A percentile compares a stretch with the other conserved stretches of the same genome.
These are phyloP conservation scores for Fraxinus cuspidata DNA, from an alignment of 257 asterid species.

Conservation along the genomic window DNA sequence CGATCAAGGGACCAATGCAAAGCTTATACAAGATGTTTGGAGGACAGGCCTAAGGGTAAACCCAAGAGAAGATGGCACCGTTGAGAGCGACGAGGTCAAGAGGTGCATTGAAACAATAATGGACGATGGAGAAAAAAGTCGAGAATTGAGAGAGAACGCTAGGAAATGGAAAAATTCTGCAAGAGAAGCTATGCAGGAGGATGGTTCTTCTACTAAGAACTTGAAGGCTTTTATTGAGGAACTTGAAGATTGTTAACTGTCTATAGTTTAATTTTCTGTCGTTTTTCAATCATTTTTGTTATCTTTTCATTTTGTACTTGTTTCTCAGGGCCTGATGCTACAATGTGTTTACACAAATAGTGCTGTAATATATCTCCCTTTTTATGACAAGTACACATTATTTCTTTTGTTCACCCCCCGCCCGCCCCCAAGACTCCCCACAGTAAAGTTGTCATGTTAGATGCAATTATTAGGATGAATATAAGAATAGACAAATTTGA, in stretches of 20 bases:
- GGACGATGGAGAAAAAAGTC: conserved; percentile 37
- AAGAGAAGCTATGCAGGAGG: conserved; percentile 38
- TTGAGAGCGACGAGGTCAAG: conserved; percentile 48
- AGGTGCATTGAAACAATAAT: conserved; percentile 54
- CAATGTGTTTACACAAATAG: no score
- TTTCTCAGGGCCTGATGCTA: not conserved
- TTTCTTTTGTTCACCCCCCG: no score
- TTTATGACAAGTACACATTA: no score
- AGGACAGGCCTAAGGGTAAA: conserved; percentile 46
- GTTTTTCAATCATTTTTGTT: not conserved
- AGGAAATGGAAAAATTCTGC: conserved; percentile 40
- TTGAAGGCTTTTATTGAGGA: conserved; percentile 32
- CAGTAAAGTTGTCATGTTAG: no score
- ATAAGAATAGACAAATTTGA: no score
- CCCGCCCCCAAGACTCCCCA: no score
- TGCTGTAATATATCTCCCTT: no score
- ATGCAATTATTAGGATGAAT: no score
- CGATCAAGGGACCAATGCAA: conserved; percentile 59
- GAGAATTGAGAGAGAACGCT: conserved; percentile 39
- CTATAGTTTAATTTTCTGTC: not conserved
- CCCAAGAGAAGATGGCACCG: conserved; percentile 28
- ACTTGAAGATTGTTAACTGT: not conserved
- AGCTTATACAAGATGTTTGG: conserved; percentile 62
- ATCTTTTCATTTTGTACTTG: not conserved
- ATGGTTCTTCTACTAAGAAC: conserved; percentile 50